A percentile compares a stretch with the other conserved stretches of the same genome.
Evolutionary conservation across 164 flowering plant species (phyloP).

Genomic region (Liquidambar formosana): DNA sequence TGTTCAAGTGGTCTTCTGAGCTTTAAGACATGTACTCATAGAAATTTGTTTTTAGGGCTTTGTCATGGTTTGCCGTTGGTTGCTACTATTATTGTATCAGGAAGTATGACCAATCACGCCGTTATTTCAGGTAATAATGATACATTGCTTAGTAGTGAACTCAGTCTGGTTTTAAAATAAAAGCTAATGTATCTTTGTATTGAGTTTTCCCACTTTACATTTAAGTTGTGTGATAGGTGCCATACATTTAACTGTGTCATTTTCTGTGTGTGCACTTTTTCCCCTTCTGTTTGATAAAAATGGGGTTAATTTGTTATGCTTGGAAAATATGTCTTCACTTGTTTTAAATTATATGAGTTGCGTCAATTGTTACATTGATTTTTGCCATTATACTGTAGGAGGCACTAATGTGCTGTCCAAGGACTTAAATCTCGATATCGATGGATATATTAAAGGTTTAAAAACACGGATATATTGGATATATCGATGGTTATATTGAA

Average conservation of each 20-base stretch:
- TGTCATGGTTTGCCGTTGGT: constrained; percentile 99
- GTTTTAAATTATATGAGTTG: too few relatives aligned
- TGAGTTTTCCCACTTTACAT: not conserved
- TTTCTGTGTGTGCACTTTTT: not conserved
- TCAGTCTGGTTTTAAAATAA: too few relatives aligned
- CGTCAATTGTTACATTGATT: too few relatives aligned
- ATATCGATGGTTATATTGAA: too few relatives aligned
- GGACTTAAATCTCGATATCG: too few relatives aligned
- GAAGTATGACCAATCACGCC: constrained; percentile 85
- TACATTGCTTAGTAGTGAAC: not conserved
- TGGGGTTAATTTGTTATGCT: too few relatives aligned
- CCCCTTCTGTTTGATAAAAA: not conserved
- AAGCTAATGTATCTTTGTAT: not conserved
- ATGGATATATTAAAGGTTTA: too few relatives aligned
- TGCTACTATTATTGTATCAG: constrained; percentile 96
- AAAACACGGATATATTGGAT: too few relatives aligned
- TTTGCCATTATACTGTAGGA: too few relatives aligned
- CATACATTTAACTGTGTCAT: not conserved
- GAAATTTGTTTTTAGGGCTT: constrained; percentile 51
- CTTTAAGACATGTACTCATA: not conserved
- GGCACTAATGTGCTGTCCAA: too few relatives aligned
- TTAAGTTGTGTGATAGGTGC: not conserved
- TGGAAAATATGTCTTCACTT: too few relatives aligned
- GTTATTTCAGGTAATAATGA: constrained; percentile 75
- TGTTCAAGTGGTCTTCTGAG: not conserved